Base-by-base conservation (phyloP, 352 stramenopile genomes). In the Globisporangium lucens region DNA sequence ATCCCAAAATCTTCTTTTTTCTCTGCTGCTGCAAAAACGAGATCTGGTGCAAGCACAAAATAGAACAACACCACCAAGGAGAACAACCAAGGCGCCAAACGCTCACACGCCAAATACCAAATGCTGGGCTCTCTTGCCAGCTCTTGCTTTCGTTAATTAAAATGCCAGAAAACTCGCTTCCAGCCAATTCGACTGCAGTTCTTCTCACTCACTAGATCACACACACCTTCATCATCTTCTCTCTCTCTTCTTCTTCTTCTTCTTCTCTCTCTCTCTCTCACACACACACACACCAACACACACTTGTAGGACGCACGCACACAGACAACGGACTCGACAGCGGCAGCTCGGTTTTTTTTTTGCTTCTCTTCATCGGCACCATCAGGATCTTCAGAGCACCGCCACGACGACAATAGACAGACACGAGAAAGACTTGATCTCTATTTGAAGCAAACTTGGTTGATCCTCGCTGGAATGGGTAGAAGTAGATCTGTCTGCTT, bases 401-500 rank as follows among this genome's bases (percentile, higher is more conserved):
- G 4, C 17, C 30, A 61, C 56, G 27, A 22, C 43, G 43, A 51
- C 43, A 51, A 51, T 17, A 51, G 43, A 51, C 7, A 51, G 43
- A 24, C 43, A 22, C 17, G 43, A 51, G 43, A 51, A 51, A 51
- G 43, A 51, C 43, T 51, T 51, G 43, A 51, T 51, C 43, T 51
- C 43, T 51, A 51, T 51, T 51, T 51, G 43, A 51, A n/a, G 43
- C 43, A 51, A 24, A 51, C 43, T 51, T 51, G 43, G 43, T 51
- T 51, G 43, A 51, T n/a, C 1, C 43, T 20, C 17, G 17, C 43
- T 51, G 17, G 43, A 51, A 51, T 51, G 43, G 15, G 10, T 24
- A n/a, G 3, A 12, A 12, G 36, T 43, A 17, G 43, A 12, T 3
- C 20, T 51, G 17, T 24, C 43, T 51, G 43, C 17, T 51, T 51